These are phyloP conservation scores for Eimeria sp. DNA, from an alignment of 169 alveolate genomes.

Conservation along the genomic window DNA sequence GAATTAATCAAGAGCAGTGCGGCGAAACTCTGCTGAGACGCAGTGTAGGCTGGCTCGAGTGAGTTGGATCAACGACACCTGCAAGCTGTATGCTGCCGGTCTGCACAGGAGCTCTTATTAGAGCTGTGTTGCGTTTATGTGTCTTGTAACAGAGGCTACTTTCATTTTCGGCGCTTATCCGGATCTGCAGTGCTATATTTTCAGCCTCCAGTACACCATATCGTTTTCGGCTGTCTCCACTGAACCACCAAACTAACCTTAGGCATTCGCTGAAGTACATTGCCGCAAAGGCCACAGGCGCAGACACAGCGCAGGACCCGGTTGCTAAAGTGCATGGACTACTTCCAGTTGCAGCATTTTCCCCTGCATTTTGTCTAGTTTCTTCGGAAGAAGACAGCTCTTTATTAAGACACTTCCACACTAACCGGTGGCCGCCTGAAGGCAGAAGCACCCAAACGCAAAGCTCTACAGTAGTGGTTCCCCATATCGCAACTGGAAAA, in stretches of 20 bases:
- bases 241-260: conserved; percentile 42
- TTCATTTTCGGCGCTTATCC: not conserved
- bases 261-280: conserved; percentile 79
- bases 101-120: not conserved
- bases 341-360: not conserved
- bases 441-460: not conserved
- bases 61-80: not conserved
- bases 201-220: not conserved
- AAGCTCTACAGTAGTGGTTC: not conserved
- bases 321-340: conserved; percentile 12
- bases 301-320: conserved; percentile 70
- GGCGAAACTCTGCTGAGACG: not conserved
- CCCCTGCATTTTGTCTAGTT: conserved; percentile 17
- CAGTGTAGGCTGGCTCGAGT: not conserved
- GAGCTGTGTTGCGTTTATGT: not conserved
- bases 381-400: conserved; percentile 9
- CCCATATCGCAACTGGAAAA: not conserved
- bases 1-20: not conserved
- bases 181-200: not conserved
- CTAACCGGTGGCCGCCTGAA: conserved; percentile 67
- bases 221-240: not conserved
- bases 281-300: conserved; percentile 74
- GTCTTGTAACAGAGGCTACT: not conserved
- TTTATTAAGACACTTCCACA: conserved; percentile 34
- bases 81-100: not conserved